A percentile compares a stretch with the other conserved stretches of the same genome.
phyloP scores from a whole-genome alignment of 169 alveolate species.

The Cyclospora cayetanensis region DNA sequence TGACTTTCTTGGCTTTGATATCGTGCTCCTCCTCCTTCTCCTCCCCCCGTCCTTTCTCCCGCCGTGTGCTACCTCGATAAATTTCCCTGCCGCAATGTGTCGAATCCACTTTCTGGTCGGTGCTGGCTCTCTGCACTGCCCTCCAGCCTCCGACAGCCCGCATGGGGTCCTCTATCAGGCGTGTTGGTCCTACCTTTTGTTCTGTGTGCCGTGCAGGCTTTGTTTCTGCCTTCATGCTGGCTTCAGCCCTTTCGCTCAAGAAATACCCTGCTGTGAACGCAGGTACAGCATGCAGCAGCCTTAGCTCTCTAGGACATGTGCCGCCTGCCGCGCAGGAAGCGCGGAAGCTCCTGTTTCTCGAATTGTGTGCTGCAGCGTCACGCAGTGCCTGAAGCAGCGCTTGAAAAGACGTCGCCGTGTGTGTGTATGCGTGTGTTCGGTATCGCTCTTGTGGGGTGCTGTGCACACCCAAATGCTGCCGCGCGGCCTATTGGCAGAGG shows the following conservation, averaged over 20 bases:
- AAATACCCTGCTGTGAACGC: conserved; percentile 89
- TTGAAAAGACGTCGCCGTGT: neutral
- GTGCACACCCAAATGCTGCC: neutral
- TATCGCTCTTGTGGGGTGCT: neutral
- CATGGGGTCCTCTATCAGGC: no score
- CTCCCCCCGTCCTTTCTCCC: neutral
- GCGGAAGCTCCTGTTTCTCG: no score
- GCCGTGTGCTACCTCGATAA: neutral
- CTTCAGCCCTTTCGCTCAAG: conserved; percentile 83
- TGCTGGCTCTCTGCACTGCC: no score
- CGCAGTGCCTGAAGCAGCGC: neutral
- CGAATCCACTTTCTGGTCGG: no score
- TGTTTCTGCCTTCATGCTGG: conserved; percentile 87
- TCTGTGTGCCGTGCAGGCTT: conserved; percentile 77
- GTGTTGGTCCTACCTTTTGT: no score
- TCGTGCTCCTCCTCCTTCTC: no score
- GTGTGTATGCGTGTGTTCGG: neutral
- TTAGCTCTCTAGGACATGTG: no score
- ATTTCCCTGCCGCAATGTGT: no score
- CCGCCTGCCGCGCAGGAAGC: no score
- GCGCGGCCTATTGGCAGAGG: neutral
- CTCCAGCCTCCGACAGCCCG: no score
- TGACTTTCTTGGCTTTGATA: no score
- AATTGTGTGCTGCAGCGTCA: neutral
- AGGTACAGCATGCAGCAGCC: conserved; percentile 12